A percentile compares a stretch with the other conserved stretches of the same genome.
Conservation (phyloP, 2,329 filamentous ascomycete species). For the Fusarium napiforme region DNA sequence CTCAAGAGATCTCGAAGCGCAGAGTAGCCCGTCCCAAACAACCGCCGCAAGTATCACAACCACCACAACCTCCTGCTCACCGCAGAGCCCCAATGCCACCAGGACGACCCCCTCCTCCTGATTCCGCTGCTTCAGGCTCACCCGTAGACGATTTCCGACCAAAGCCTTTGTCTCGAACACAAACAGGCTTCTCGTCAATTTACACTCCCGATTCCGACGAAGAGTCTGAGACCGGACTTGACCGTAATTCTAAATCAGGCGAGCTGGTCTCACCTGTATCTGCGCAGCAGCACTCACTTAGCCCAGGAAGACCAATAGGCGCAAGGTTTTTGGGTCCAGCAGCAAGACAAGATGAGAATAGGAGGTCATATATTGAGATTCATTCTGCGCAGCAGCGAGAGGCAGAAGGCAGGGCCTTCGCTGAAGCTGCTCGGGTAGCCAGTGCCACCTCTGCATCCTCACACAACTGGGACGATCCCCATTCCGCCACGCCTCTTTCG, state of each 20-base stretch:
- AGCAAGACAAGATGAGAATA: slow-evolving; percentile 60
- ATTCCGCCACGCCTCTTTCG: slow-evolving; percentile 39
- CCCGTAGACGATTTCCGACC: slow-evolving; percentile 62
- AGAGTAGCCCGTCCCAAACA: slow-evolving; percentile 55
- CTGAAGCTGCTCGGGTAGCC: slow-evolving; percentile 57
- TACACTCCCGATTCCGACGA: slow-evolving; percentile 38
- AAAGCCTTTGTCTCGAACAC: slow-evolving; percentile 54
- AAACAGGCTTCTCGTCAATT: slow-evolving; percentile 45
- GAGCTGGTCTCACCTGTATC: slow-evolving; percentile 33
- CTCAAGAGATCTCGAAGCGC: slow-evolving; percentile 74
- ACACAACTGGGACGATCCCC: slow-evolving; percentile 49
- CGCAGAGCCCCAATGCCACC: slow-evolving; percentile 29
- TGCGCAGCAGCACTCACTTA: slow-evolving; percentile 39
- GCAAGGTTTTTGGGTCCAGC: slow-evolving; percentile 58
- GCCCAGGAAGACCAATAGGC: slow-evolving; percentile 46
- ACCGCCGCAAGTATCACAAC: background rate
- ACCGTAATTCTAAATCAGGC: slow-evolving; percentile 24
- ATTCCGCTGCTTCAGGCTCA: slow-evolving; percentile 5
- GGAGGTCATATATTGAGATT: slow-evolving; percentile 67
- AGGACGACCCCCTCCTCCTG: slow-evolving; percentile 25
- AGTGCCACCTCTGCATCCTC: slow-evolving; percentile 49
- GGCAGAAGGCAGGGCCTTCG: slow-evolving; percentile 69
- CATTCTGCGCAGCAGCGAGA: slow-evolving; percentile 70
- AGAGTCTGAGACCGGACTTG: slow-evolving; percentile 23
- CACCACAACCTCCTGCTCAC: slow-evolving; percentile 46